phyloP scores from a whole-genome alignment of 257 asterid genomes.

The Penstemon davidsonii region DNA sequence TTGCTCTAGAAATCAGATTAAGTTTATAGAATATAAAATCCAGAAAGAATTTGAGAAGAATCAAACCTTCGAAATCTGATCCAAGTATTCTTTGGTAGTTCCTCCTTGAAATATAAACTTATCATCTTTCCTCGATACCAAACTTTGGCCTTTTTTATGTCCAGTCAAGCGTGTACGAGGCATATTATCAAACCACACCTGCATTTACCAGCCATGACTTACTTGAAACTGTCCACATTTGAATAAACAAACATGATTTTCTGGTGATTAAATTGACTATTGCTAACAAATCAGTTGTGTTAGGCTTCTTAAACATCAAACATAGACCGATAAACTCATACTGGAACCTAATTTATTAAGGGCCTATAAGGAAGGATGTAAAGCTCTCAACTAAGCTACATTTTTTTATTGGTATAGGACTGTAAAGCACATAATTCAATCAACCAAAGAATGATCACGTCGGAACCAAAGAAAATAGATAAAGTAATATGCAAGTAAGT shows the following conservation, averaged over 20 bases:
- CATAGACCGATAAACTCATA: no score
- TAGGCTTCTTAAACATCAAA: not conserved
- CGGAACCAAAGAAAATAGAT: no score
- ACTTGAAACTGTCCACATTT: not conserved
- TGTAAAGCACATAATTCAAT: no score
- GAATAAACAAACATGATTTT: not conserved
- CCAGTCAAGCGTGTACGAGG: slow-evolving; percentile 33
- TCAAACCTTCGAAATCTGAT: slow-evolving; percentile 58
- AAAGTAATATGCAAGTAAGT: no score
- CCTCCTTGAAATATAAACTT: slow-evolving; percentile 43
- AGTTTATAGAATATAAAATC: slow-evolving; percentile 3
- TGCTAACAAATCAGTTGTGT: not conserved
- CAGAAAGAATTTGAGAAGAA: slow-evolving; percentile 16
- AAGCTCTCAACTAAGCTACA: no score
- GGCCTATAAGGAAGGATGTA: no score
- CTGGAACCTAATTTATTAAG: no score
- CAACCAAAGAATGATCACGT: no score
- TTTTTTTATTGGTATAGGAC: no score
- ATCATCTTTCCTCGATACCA: slow-evolving; percentile 36
- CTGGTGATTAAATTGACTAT: not conserved
- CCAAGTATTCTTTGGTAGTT: slow-evolving; percentile 43
- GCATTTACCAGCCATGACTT: slow-evolving; percentile 12
- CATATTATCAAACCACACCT: slow-evolving; percentile 60
- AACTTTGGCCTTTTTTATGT: slow-evolving; percentile 31
- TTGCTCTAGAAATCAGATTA: slow-evolving; percentile 21